Percentiles rank a stretch among this genome's conserved stretches.
Conservation (phyloP, 1,139 yeast genomes). For the Blastobotrys petasosporus region DNA sequence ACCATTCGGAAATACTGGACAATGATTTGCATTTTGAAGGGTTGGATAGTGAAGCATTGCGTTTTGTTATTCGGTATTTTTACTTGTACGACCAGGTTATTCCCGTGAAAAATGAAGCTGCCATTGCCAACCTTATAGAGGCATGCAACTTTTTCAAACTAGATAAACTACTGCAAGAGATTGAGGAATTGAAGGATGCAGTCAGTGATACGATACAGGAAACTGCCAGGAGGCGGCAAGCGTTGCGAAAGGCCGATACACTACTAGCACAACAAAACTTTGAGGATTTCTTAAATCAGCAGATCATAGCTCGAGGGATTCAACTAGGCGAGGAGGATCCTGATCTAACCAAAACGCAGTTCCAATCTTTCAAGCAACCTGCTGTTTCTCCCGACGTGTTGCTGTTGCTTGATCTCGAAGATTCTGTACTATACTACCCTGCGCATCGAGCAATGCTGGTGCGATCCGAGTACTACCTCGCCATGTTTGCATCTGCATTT, state of each 20-base stretch:
- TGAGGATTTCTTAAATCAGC: constrained; percentile 35
- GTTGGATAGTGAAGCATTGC: constrained; percentile 32
- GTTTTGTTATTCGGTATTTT: constrained; percentile 44
- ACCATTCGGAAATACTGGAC: constrained; percentile 24
- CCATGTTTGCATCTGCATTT: constrained; percentile 54
- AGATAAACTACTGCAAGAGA: constrained; percentile 35
- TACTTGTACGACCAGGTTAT: constrained; percentile 44
- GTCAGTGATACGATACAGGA: not conserved
- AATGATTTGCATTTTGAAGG: constrained; percentile 18
- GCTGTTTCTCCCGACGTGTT: constrained; percentile 47
- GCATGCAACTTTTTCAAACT: constrained; percentile 39
- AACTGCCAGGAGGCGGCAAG: constrained; percentile 12
- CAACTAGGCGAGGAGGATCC: constrained; percentile 3
- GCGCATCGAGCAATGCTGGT: constrained; percentile 56
- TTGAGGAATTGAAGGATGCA: constrained; percentile 26
- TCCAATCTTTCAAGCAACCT: constrained; percentile 14
- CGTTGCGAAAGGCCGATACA: constrained; percentile 18
- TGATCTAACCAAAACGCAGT: constrained; percentile 7
- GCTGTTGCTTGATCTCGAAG: constrained; percentile 33
- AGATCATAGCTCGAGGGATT: constrained; percentile 34
- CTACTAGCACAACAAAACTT: constrained; percentile 24
- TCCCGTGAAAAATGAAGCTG: constrained; percentile 28
- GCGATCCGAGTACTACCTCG: constrained; percentile 58
- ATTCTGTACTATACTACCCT: constrained; percentile 43
- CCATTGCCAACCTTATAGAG: constrained; percentile 28